Evolutionary conservation across 2,329 filamentous ascomycete species (phyloP).

Genomic region (Xylaria hypoxylon): DNA sequence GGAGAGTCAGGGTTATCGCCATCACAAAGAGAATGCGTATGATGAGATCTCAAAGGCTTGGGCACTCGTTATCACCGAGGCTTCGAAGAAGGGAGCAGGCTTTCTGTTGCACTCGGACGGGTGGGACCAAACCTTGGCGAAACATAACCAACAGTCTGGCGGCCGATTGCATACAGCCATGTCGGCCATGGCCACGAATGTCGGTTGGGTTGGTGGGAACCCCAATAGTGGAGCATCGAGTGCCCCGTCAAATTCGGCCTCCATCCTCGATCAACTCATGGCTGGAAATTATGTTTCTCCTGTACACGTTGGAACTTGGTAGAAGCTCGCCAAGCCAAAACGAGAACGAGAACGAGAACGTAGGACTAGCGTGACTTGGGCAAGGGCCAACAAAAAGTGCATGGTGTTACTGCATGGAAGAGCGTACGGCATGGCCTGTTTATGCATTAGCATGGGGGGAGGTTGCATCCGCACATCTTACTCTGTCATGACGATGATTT

Average conservation of each 20-base stretch:
- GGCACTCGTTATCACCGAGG: conserved; percentile 90
- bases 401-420: conserved; percentile 25
- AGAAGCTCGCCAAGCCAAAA: conserved; percentile 40
- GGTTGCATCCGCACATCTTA: conserved; percentile 37
- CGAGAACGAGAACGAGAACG: conserved; percentile 1
- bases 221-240: conserved; percentile 39
- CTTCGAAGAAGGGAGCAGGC: conserved; percentile 88
- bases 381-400: background rate
- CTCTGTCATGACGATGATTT: conserved; percentile 42
- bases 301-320: conserved; percentile 73
- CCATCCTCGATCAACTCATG: conserved; percentile 72
- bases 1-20: conserved; percentile 87
- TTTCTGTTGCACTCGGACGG: conserved; percentile 89
- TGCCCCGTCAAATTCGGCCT: conserved; percentile 60
- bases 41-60: conserved; percentile 96
- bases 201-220: conserved; percentile 79
- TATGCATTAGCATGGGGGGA: conserved; percentile 37
- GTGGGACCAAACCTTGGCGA: conserved; percentile 89
- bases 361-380: conserved; percentile 8
- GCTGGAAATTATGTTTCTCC: conserved; percentile 70
- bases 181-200: conserved; percentile 76
- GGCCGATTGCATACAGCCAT: conserved; percentile 85
- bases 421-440: conserved; percentile 28
- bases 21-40: conserved; percentile 95
- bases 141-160: conserved; percentile 88